A percentile compares a stretch with the other conserved stretches of the same genome.
These are phyloP conservation scores for Proliferodiscus dingleyae DNA, from an alignment of 2,329 filamentous ascomycete species.

Conservation along the genomic window DNA sequence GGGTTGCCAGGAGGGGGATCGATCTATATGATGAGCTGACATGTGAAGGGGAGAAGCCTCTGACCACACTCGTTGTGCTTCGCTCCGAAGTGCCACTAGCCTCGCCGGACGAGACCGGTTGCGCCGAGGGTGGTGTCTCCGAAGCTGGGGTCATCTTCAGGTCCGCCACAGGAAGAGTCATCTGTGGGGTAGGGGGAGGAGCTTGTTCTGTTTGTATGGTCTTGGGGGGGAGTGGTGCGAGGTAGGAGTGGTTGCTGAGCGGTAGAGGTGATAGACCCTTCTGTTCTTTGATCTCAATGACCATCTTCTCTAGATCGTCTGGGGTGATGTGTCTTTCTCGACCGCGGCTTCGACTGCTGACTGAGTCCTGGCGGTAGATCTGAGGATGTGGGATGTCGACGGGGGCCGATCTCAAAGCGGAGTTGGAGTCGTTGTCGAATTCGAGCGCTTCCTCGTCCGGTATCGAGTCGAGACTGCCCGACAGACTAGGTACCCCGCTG, in stretches of 20 bases:
- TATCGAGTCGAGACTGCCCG: slow-evolving; percentile 71
- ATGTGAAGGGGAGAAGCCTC: slow-evolving; percentile 78
- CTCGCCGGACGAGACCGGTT: slow-evolving; percentile 40
- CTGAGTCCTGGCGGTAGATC: slow-evolving; percentile 67
- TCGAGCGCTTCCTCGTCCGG: slow-evolving; percentile 63
- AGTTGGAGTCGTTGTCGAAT: slow-evolving; percentile 37
- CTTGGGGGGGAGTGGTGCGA: slow-evolving; percentile 41
- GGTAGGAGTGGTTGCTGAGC: slow-evolving; percentile 29
- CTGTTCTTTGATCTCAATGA: slow-evolving; percentile 84
- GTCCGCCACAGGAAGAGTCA: slow-evolving; percentile 39
- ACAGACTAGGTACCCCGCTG: slow-evolving; percentile 66
- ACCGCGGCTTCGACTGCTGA: slow-evolving; percentile 64
- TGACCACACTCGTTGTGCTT: slow-evolving; percentile 61
- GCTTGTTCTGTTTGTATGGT: slow-evolving; percentile 31
- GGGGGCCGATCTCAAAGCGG: slow-evolving; percentile 45
- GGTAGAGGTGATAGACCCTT: slow-evolving; percentile 59
- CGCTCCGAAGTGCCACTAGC: slow-evolving; percentile 30
- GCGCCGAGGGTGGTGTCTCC: slow-evolving; percentile 24
- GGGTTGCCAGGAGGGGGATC: slow-evolving; percentile 29
- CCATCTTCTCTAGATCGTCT: slow-evolving; percentile 88
- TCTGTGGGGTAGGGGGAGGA: slow-evolving; percentile 45
- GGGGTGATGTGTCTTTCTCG: slow-evolving; percentile 89
- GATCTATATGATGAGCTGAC: slow-evolving; percentile 64
- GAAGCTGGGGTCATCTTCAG: slow-evolving; percentile 22
- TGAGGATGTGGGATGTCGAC: slow-evolving; percentile 61